Base-by-base conservation (phyloP, 1,139 yeast genomes). In the Zhuliangozyma blackwelliae region DNA sequence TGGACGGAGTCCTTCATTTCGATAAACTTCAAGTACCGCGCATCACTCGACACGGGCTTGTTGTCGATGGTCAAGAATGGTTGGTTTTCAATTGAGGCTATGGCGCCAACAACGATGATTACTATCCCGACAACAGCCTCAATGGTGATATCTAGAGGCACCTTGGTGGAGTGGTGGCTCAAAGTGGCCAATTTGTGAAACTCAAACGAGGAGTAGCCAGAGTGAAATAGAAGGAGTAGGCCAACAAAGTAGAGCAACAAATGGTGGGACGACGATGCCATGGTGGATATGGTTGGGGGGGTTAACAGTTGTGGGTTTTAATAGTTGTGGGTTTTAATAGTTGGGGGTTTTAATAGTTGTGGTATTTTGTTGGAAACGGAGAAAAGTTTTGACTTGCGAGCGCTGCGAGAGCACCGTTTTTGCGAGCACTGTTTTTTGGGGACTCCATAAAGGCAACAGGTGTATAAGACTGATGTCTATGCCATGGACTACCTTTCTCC, bases 141-240 rank as follows among this genome's bases (percentile, higher is more conserved):
- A 20, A 69, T 40, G 19, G 59, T 46, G 3, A 75, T 58, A 45
- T 75, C 79, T 7, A 50, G 39, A 4, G 73, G 73, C 32, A 68
- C 41, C 5, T 51, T 36, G 19, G 46, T 34, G 38, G 39, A 39
- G 27, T 48, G 45, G 35, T 41, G 45, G 13, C 54, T 38, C 10
- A 45, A 33, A n/a, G 39, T 41, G 9, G 55, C 34, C 23, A 69
- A 51, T 47, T 68, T 75, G 40, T 71, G 74, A 50, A 67, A 63
- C 46, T 75, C 79, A 47, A 68, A 68, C 1, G 79, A 65, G 10
- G 80, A 75, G 45, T 73, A 75, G 3, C 72, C 76, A 3, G 78
- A 64, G 48, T 76, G 80, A 10, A 59, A 32, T 27, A 72, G 54
- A 11, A 70, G 47, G 13, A 61, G 35, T n/a, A 50, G 36, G 2